These are phyloP conservation scores for Salicornia ramosissima DNA, from an alignment of 148 eudicot species.

Conservation along the genomic window DNA sequence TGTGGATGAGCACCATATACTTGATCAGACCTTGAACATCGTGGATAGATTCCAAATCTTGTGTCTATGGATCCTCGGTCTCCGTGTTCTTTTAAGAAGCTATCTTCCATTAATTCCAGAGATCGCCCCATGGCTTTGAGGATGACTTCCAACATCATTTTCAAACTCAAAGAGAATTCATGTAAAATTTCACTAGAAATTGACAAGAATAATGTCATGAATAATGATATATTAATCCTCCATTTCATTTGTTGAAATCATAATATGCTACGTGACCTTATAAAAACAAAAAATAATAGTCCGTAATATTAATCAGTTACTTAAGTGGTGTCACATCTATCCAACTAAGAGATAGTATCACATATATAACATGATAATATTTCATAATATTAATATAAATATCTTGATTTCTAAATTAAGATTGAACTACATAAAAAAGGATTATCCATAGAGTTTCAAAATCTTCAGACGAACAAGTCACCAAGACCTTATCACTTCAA, in stretches of 20 bases:
- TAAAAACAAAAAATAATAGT: no score
- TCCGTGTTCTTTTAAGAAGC: conserved; percentile 34
- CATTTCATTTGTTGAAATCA: background rate
- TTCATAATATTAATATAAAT: no score
- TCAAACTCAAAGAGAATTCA: conserved; percentile 26
- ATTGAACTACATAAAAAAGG: no score
- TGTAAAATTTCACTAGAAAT: conserved; percentile 29
- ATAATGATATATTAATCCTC: background rate
- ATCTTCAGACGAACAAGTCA: no score
- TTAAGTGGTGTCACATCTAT: no score
- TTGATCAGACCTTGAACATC: conserved; percentile 24
- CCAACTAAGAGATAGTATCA: no score
- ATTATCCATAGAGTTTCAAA: no score
- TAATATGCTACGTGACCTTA: background rate
- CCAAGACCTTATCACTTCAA: no score
- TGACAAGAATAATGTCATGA: background rate
- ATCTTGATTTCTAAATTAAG: background rate
- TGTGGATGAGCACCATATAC: conserved; percentile 31
- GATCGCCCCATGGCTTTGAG: conserved; percentile 39
- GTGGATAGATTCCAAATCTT: conserved; percentile 29
- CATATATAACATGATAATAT: background rate
- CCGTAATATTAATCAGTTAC: no score
- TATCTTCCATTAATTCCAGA: conserved; percentile 29
- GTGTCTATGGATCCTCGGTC: conserved; percentile 17
- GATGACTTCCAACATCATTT: conserved; percentile 21